Base-by-base conservation (phyloP, 163 green algal genomes). In the Trebouxiophyceae sp. region DNA sequence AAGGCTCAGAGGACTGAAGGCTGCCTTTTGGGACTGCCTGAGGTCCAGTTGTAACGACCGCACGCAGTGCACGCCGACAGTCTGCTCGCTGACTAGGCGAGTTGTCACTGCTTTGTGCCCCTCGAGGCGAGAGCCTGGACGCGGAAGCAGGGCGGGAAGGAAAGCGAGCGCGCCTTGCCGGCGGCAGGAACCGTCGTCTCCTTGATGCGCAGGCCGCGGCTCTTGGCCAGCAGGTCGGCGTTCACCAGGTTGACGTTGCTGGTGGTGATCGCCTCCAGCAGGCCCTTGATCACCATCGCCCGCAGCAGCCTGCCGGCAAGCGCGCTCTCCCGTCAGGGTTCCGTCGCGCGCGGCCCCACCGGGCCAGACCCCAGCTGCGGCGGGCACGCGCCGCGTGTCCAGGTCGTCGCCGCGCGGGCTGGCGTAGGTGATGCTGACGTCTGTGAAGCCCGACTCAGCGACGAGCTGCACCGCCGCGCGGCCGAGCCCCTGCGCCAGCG, bases 191-290 rank as follows among this genome's bases (percentile, higher is more conserved):
- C 70, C 45, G 77, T 84, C 28, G 81, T 86, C 78, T 97, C 91
- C 19, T 76, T 80, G 61, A 97, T 89, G 67, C 76, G 78, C 54
- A 97, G 73, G 54, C 89, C 91, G 33, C 92, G 69, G 62, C 90
- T 87, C 79, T 94, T 88, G 58, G 92, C 89, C 57, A 96, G 77
- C 66, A 97, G 81, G 82, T 98, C 92, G 1, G 92, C 92, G 67
- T 98, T 98, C 7, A 98, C 91, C 60, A 96, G 80, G 84, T 97
- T 97, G 60, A 97, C 87, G 20, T 61, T 74, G 54, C 27, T 64
- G 46, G 82, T 93, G 45, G 86, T 95, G 67, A 84, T 87, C 63
- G 84, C 67, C 66, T 79, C 72, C 28, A 82, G 60, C 34, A 88
- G 76, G n/a, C 83, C 89, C 79, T 96, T 95, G 75, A 97, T 84